Evolutionary conservation across 306 rosid genomes (phyloP).

Genomic region (Corylus heterophylla): DNA sequence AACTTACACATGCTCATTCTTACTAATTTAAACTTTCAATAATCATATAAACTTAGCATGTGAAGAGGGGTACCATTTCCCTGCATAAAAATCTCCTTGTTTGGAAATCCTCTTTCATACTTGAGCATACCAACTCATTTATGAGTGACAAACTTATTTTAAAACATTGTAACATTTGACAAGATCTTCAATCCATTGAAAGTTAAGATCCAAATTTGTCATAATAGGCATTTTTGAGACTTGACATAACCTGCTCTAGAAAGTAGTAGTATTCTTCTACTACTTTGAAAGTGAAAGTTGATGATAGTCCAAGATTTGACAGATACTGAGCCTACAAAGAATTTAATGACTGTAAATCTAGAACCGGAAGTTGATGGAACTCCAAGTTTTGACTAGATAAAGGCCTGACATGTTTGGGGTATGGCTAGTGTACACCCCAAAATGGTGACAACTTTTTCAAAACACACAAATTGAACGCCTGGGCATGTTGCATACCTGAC

Average conservation of each 20-base stretch:
- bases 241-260: background rate
- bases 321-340: background rate
- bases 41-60: no score
- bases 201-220: background rate
- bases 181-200: background rate
- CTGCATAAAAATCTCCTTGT: no score
- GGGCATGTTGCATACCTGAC: background rate
- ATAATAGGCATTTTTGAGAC: background rate
- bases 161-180: background rate
- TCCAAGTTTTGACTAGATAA: background rate
- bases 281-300: background rate
- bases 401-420: background rate
- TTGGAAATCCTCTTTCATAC: no score
- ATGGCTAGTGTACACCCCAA: background rate
- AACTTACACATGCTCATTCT: no score
- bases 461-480: background rate
- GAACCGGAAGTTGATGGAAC: background rate
- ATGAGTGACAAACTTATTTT: no score
- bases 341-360: background rate
- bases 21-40: no score
- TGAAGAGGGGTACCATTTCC: no score
- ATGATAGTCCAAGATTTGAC: background rate
- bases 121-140: no score
- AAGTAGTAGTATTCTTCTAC: background rate
- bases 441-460: background rate